These are phyloP conservation scores for Penicillium sp. DNA, from an alignment of 2,329 filamentous ascomycete genomes.

Conservation along the genomic window DNA sequence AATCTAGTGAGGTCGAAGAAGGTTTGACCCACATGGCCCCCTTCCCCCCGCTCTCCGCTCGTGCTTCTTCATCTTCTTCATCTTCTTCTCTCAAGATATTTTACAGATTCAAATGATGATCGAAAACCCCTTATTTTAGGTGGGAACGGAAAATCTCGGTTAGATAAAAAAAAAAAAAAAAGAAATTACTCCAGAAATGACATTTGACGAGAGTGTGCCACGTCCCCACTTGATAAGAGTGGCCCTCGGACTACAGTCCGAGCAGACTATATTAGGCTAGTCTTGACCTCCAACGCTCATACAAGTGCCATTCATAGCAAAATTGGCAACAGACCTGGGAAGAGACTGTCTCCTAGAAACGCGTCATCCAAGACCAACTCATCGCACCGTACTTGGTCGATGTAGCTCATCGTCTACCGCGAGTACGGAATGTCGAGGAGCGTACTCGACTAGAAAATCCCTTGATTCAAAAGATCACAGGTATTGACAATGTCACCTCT, in stretches of 20 bases:
- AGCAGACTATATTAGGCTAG: not conserved
- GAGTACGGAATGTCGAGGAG: conserved; percentile 21
- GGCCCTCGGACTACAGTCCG: conserved; percentile 1
- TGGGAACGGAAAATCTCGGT: not conserved
- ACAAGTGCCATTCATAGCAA: not conserved
- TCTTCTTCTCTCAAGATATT: not conserved
- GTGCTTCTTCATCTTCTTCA: not conserved
- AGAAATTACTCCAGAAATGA: not conserved
- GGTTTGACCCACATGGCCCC: conserved; percentile 7
- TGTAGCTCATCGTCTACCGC: conserved; percentile 24
- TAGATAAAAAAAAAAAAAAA: not conserved
- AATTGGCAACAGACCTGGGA: conserved; percentile 30
- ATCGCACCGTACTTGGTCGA: conserved; percentile 31
- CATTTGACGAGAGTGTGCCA: not conserved
- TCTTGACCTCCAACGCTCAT: not conserved
- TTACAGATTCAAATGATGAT: not conserved
- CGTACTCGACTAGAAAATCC: conserved; percentile 26
- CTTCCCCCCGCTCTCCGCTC: not conserved
- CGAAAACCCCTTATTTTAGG: not conserved
- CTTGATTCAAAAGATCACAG: conserved; percentile 28
- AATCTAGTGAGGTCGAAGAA: conserved; percentile 1
- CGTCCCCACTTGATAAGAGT: not conserved
- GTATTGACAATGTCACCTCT: conserved; percentile 27
- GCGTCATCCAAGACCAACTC: conserved; percentile 23
- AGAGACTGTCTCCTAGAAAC: conserved; percentile 31